phyloP scores from a whole-genome alignment of 768 basidiomycete species.

The Boletellus ananas region DNA sequence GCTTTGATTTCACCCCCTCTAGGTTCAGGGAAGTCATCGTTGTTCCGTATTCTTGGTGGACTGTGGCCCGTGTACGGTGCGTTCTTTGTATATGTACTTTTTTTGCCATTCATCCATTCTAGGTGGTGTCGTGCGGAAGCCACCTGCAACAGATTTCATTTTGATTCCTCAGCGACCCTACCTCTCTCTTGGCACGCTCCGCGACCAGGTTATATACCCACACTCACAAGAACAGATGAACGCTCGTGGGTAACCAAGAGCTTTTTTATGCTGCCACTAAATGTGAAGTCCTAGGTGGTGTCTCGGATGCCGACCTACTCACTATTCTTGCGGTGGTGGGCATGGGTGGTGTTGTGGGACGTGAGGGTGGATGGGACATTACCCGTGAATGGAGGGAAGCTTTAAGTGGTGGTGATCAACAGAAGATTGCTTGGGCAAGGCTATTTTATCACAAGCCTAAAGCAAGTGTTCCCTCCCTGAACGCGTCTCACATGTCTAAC shows the following conservation, averaged over 20 bases:
- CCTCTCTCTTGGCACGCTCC: constrained; percentile 86
- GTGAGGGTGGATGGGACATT: constrained; percentile 95
- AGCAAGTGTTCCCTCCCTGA: constrained; percentile 38
- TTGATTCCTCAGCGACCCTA: constrained; percentile 96
- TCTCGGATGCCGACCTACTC: constrained; percentile 72
- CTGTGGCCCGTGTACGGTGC: constrained; percentile 80
- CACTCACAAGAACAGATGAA: constrained; percentile 80
- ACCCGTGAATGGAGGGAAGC: constrained; percentile 92
- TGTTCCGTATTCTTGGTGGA: constrained; percentile 95
- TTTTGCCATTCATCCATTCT: constrained; percentile 9
- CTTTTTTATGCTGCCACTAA: constrained; percentile 3
- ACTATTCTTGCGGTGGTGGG: constrained; percentile 72
- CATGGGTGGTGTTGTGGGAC: constrained; percentile 81
- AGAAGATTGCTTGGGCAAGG: constrained; percentile 95
- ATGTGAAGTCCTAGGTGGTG: constrained; percentile 45
- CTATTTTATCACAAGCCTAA: constrained; percentile 95
- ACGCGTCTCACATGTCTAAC: neutral
- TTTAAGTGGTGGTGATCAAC: constrained; percentile 92
- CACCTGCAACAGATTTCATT: constrained; percentile 83
- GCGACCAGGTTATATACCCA: constrained; percentile 97
- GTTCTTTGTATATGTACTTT: neutral
- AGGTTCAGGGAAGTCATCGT: constrained; percentile 86
- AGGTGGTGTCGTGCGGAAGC: constrained; percentile 83
- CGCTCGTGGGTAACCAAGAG: constrained; percentile 46
- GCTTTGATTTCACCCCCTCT: constrained; percentile 2